These are phyloP conservation scores for Zanthoxylum bungeanum DNA, from an alignment of 345 rosid species.

Conservation along the genomic window DNA sequence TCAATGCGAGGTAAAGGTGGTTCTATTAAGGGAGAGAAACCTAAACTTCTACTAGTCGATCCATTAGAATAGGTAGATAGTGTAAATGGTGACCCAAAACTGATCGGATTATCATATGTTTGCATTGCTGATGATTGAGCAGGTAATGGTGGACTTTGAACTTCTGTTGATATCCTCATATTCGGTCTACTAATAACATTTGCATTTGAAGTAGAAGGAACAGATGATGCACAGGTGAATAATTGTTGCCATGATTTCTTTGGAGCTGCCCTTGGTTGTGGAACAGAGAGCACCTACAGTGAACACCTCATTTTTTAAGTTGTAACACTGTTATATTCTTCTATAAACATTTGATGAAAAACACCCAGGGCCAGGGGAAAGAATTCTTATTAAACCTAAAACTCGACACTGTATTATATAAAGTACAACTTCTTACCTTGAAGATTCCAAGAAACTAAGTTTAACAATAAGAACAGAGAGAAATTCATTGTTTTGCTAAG, in stretches of 20 bases:
- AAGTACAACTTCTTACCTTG: not conserved
- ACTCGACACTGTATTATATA: not conserved
- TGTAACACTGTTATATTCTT: constrained; percentile 14
- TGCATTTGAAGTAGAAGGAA: constrained; percentile 47
- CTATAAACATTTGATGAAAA: not conserved
- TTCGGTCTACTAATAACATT: constrained; percentile 71
- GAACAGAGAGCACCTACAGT: constrained; percentile 65
- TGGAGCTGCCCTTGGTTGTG: constrained; percentile 50
- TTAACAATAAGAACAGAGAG: not conserved
- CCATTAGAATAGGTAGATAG: constrained; percentile 44
- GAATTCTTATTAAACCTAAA: constrained; percentile 7
- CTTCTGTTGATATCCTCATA: constrained; percentile 49
- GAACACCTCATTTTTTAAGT: constrained; percentile 18
- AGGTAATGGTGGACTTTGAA: constrained; percentile 47
- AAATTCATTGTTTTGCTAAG: not conserved
- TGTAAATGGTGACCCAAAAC: constrained; percentile 79
- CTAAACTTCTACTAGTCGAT: constrained; percentile 52
- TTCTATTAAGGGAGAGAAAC: constrained; percentile 61
- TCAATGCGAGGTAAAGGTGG: constrained; percentile 37
- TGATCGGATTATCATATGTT: constrained; percentile 79
- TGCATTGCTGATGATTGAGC: constrained; percentile 47
- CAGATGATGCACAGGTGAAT: constrained; percentile 60
- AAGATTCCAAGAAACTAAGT: not conserved
- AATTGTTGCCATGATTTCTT: constrained; percentile 94
- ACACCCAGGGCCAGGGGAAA: not conserved